Base-by-base conservation (phyloP, 2,329 filamentous ascomycete genomes). In the Cercospora sp. region DNA sequence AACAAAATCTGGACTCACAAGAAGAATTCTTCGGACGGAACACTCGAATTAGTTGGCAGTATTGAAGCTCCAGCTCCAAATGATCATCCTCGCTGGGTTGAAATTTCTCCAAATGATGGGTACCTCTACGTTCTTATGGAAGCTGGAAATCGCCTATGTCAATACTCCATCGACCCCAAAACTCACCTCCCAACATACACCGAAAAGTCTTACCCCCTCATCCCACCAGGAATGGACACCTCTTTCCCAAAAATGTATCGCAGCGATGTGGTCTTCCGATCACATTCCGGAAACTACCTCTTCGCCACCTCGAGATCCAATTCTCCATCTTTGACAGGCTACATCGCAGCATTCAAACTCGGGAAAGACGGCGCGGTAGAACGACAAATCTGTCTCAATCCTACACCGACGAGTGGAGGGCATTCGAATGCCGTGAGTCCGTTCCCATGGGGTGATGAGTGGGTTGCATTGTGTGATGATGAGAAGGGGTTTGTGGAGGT, bases 61-160 rank as follows among this genome's bases (percentile, higher is more conserved):
- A 84, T 94, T 37, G 87, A 90, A 70, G 92, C 92, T 30, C 91
- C 92, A 0, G 85, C 85, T 57, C 81, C 86, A 2, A 85, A 85
- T 69, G 93, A 97, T 79, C 93, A 95, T 79, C 93, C 93, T 16
- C 88, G 93, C 75, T 97, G 93, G 93, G 91, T 96, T 13, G 92
- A 92, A 73, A 90, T 96, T 78, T 91, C 94, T 79, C 90, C 90
- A 2, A 87, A 87, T 1, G 92, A 91, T 21, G 86, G 89, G 67
- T 93, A 93, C 79, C 85, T 97, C 66, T 97, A 96, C 81, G 92
- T 87, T 7, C 85, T 97, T 73, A 96, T 95, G 91, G 93, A 97
- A 81, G 90, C 89, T n/a, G 92, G 92, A 65, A 97, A 97, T 82
- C 85, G 90, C 62, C 82, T 97, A 66, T 92, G 88, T 79, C 90